Base-by-base conservation (phyloP, 257 asterid genomes). In the Sherardia arvensis region DNA sequence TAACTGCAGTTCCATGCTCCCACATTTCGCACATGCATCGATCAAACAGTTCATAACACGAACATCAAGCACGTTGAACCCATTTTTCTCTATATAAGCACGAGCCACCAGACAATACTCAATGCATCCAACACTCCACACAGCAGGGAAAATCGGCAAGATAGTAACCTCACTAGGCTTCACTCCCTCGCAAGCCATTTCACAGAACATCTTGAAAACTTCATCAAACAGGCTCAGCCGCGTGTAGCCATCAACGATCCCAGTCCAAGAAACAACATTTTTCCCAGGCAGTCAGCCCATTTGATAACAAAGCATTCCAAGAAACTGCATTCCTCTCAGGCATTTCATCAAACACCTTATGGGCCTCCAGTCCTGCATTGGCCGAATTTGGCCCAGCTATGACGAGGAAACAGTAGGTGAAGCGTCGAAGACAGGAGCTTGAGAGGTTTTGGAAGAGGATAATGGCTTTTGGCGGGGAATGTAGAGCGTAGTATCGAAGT, bases 1-100 rank as follows among this genome's bases (percentile, higher is more conserved):
- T 53, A 9, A 20, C 30, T 0, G 89, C 94, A 66, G 74, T 20
- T 66, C 71, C 62, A 87, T 75, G 23, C 87, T 70, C 65, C 94
- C 95, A 68, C 83, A 73, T 49, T 79, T 83, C 11, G 94, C 82
- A 68, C 87, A 89, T 23, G 89, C 83, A 65, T 89, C 97, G 11
- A 86, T 58, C 28, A 89, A 77, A 21, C 89, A 83, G 67, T 87
- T 89, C 80, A 70, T 57, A 36, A 87, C 84, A 15, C 97, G 94
- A 25, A 80, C 67, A 64, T 86, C 93, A 53, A 21, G 15, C 29
- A 18, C 58, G 8, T 53, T 53, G 27, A 20, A 53, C 58, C 58
- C 58, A 10, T 4, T 20, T 53, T 53, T 53, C 58, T 20, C 58
- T 8, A 28, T 29, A 53, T 53, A 53, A 53, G 58, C 58, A 22